A percentile compares a stretch with the other conserved stretches of the same genome.
These are phyloP conservation scores for Claviceps fusiformis DNA, from an alignment of 2,329 filamentous ascomycete species.

Conservation along the genomic window DNA sequence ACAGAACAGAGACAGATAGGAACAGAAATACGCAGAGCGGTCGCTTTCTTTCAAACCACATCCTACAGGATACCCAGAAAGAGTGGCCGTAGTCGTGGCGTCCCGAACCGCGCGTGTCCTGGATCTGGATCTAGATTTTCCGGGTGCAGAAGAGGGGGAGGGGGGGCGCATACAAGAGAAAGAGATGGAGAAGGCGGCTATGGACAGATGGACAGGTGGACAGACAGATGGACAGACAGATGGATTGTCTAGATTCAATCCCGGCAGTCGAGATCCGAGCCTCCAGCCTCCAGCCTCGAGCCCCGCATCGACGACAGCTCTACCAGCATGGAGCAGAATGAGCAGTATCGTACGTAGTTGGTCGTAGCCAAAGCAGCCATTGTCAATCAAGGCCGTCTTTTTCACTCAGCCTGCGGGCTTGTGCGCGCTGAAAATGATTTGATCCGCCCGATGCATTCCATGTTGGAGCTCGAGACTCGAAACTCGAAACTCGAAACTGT, in stretches of 20 bases:
- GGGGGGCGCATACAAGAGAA: background rate
- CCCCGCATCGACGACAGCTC: background rate
- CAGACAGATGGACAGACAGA: background rate
- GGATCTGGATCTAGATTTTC: background rate
- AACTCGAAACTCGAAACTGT: too few species aligned
- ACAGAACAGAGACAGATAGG: background rate
- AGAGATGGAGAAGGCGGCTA: background rate
- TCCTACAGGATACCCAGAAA: background rate
- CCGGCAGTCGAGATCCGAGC: background rate
- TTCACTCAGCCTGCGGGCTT: too few species aligned
- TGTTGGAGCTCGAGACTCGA: too few species aligned
- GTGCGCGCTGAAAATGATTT: too few species aligned
- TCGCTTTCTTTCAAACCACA: background rate
- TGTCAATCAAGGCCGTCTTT: too few species aligned
- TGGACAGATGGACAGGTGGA: too few species aligned
- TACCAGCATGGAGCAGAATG: too few species aligned
- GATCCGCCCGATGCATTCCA: too few species aligned
- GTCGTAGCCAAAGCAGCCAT: too few species aligned
- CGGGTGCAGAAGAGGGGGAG: background rate
- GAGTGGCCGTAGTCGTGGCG: background rate
- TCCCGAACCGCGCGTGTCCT: background rate
- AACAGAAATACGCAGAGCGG: background rate
- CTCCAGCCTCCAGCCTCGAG: background rate
- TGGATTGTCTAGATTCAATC: too few species aligned
- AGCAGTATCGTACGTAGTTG: too few species aligned